These are phyloP conservation scores for Jackrogersella minutella DNA, from an alignment of 495 filamentous ascomycete genomes.

Conservation along the genomic window DNA sequence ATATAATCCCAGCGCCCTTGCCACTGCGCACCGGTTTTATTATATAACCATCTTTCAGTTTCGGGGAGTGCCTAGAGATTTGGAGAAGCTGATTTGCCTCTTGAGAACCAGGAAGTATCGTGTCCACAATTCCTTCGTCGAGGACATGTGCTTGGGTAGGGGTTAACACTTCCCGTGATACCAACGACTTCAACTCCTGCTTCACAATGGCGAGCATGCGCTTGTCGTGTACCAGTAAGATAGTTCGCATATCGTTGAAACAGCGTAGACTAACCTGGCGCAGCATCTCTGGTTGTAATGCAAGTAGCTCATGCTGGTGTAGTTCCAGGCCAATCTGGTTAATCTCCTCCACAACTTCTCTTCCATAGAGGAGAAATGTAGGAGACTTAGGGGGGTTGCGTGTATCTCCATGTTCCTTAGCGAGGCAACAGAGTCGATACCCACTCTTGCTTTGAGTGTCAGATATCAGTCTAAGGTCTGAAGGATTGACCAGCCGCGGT, in stretches of 20 bases:
- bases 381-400: neutral
- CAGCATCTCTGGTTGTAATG: neutral
- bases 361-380: neutral
- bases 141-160: neutral
- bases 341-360: conserved; percentile 1
- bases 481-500: neutral
- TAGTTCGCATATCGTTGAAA: conserved; percentile 9
- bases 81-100: neutral
- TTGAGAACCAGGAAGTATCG: neutral
- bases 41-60: neutral
- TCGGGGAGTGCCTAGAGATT: neutral
- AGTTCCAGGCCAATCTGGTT: conserved; percentile 3
- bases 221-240: neutral
- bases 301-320: neutral
- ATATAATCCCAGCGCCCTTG: conserved; percentile 2
- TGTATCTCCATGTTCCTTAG: neutral
- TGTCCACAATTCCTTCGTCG: neutral
- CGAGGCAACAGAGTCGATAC: neutral
- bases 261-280: conserved; percentile 1
- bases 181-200: neutral
- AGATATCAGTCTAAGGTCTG: neutral
- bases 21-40: conserved; percentile 1
- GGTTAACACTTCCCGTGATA: neutral
- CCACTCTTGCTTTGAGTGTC: neutral
- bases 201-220: conserved; percentile 3